phyloP scores from a whole-genome alignment of 1,284 basidiomycete species.

The Melampsora americana region DNA sequence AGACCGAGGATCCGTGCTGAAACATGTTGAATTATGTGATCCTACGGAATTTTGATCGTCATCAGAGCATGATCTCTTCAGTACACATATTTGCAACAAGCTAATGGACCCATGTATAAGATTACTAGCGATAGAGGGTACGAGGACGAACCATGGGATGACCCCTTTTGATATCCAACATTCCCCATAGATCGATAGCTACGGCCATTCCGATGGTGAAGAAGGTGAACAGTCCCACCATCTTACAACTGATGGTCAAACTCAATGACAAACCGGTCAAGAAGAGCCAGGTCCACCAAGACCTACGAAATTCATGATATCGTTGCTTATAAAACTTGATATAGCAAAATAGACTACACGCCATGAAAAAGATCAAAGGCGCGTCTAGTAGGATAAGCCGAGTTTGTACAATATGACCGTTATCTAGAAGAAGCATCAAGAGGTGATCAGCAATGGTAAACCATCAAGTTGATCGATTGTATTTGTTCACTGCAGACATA shows the following conservation, averaged over 20 bases:
- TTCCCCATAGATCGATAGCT: slow-evolving; percentile 86
- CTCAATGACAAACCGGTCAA: slow-evolving; percentile 89
- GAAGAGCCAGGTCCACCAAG: slow-evolving; percentile 94
- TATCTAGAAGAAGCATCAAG: slow-evolving; percentile 63
- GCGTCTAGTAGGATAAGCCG: slow-evolving; percentile 95
- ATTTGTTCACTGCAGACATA: slow-evolving; percentile 44
- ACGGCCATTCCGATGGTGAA: slow-evolving; percentile 85
- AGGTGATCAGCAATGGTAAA: not conserved
- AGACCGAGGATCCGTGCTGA: slow-evolving; percentile 78
- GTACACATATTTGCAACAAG: slow-evolving; percentile 21
- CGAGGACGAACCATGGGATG: slow-evolving; percentile 68
- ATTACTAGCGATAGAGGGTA: not conserved
- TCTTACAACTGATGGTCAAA: slow-evolving; percentile 94
- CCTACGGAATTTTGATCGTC: slow-evolving; percentile 59
- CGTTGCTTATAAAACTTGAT: slow-evolving; percentile 92
- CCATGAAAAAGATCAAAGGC: slow-evolving; percentile 90
- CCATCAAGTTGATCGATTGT: slow-evolving; percentile 7
- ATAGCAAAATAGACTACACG: slow-evolving; percentile 89
- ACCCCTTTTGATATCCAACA: slow-evolving; percentile 81
- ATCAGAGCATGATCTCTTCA: not conserved
- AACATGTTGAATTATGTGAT: slow-evolving; percentile 86
- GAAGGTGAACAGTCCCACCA: slow-evolving; percentile 93
- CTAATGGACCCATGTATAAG: no score
- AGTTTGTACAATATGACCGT: slow-evolving; percentile 90
- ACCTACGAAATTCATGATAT: slow-evolving; percentile 75